Percentiles rank a stretch among this genome's conserved stretches.
These are phyloP conservation scores for Pichia scutulata DNA, from an alignment of 805 yeast genomes.

Conservation along the genomic window DNA sequence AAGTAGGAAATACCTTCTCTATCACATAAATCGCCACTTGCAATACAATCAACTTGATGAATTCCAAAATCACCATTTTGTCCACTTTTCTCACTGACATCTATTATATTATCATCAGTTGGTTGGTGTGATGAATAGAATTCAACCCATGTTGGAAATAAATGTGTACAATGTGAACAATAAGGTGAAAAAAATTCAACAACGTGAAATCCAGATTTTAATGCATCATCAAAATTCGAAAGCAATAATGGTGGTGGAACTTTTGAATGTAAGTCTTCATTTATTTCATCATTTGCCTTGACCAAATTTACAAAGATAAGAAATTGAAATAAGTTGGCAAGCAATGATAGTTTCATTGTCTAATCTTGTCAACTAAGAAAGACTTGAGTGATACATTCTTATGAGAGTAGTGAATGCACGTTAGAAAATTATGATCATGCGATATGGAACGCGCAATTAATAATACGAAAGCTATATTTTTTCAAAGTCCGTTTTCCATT, in stretches of 20 bases:
- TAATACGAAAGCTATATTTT: not conserved
- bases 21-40: slow-evolving; percentile 77
- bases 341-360: not conserved
- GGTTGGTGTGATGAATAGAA: slow-evolving; percentile 44
- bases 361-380: not conserved
- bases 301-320: not conserved
- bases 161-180: slow-evolving; percentile 69
- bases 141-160: slow-evolving; percentile 80
- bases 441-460: not conserved
- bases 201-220: slow-evolving; percentile 54
- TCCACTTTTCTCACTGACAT: slow-evolving; percentile 43
- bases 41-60: slow-evolving; percentile 78
- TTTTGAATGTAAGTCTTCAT: slow-evolving; percentile 2
- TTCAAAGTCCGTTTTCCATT: not conserved
- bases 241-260: slow-evolving; percentile 47
- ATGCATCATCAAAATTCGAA: slow-evolving; percentile 41
- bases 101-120: slow-evolving; percentile 39
- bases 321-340: not conserved
- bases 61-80: not conserved
- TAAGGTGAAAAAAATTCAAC: slow-evolving; percentile 89
- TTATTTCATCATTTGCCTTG: not conserved
- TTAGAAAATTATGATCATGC: too few relatives aligned
- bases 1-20: slow-evolving; percentile 55
- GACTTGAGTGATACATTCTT: not conserved
- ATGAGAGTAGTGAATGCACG: not conserved